A percentile compares a stretch with the other conserved stretches of the same genome.
Evolutionary conservation across 768 basidiomycete species (phyloP).

Genomic region (Leccinum obscurum): DNA sequence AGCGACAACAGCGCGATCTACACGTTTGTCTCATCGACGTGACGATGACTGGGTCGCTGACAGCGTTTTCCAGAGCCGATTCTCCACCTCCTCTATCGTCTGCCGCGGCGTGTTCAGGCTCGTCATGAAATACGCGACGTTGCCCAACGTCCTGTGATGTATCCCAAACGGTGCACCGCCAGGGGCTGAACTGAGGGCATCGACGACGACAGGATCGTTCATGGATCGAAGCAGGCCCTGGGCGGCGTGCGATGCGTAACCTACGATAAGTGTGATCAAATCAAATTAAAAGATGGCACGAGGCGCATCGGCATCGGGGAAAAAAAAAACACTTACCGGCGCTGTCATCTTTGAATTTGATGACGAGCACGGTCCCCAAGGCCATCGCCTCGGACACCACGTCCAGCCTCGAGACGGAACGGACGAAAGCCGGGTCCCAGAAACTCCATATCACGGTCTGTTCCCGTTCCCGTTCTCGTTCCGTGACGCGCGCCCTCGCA

Average conservation of each 20-base stretch:
- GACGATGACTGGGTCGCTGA: too few species aligned
- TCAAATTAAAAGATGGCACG: neutral
- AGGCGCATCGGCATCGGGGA: neutral
- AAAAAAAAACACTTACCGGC: conserved; percentile 46
- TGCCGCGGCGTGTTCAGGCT: conserved; percentile 69
- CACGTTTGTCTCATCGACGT: too few species aligned
- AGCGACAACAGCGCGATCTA: too few species aligned
- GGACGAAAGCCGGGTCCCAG: conserved; percentile 78
- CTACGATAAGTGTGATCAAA: conserved; percentile 28
- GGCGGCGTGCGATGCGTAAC: conserved; percentile 64
- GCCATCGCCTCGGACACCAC: conserved; percentile 79
- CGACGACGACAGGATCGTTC: conserved; percentile 29
- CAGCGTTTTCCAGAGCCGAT: too few species aligned
- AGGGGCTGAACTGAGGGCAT: conserved; percentile 41
- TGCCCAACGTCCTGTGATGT: conserved; percentile 86
- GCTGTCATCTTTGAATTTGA: conserved; percentile 63
- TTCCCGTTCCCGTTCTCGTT: neutral
- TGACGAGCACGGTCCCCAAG: conserved; percentile 79
- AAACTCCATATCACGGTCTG: conserved; percentile 71
- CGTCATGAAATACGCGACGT: conserved; percentile 91
- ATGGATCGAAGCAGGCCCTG: conserved; percentile 58
- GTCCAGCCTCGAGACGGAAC: conserved; percentile 52
- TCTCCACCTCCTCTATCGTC: conserved; percentile 49
- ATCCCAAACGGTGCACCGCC: conserved; percentile 63
- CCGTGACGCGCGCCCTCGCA: neutral